Base-by-base conservation (phyloP, 2,329 filamentous ascomycete species). In the Colletotrichum lupini region DNA sequence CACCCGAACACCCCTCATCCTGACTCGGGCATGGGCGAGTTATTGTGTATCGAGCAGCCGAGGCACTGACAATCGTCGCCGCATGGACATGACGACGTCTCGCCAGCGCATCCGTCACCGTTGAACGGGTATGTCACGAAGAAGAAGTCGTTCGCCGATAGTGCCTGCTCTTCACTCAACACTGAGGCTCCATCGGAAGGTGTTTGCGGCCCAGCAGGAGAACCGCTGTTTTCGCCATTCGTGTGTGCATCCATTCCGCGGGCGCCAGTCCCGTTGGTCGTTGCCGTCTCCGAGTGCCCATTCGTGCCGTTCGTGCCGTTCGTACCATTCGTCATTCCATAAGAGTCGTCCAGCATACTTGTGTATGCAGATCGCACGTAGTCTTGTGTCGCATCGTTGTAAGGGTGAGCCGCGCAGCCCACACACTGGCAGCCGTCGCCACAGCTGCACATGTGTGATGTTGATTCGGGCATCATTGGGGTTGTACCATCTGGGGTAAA, bases 371-470 rank as follows among this genome's bases (percentile, higher is more conserved):
- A 87, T 64, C 86, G 83, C 3, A 91, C 84, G 71, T 86, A 86
- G 62, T 83, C 85, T 74, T 85, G 87, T 63, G 89, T 93, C 26
- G 91, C 89, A 8, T 89, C 85, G 76, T 93, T 93, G 77, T 91
- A 92, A 14, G 92, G 91, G 79, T 93, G 92, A 2, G 89, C 89
- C 5, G 90, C 86, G 78, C 92, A 94, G 12, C 91, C 92, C 46
- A 93, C 83, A 78, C 92, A 94, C 76, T 91, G 87, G 76, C 92
- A 94, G 32, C 84, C 84, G 67, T 92, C 89, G 24, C 92, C 92
- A 77, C 92, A 94, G 60, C 85, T 85, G 77, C 92, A 94, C 67
- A 81, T 83, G 58, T 83, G 83, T 66, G 79, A 82, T 24, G 80
- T 84, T 14, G 60, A 61, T 24, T 67, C 68, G 32, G 68, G 76